A percentile compares a stretch with the other conserved stretches of the same genome.
Evolutionary conservation across 2,329 filamentous ascomycete species (phyloP).

Genomic region (Clonostachys rhizophaga): DNA sequence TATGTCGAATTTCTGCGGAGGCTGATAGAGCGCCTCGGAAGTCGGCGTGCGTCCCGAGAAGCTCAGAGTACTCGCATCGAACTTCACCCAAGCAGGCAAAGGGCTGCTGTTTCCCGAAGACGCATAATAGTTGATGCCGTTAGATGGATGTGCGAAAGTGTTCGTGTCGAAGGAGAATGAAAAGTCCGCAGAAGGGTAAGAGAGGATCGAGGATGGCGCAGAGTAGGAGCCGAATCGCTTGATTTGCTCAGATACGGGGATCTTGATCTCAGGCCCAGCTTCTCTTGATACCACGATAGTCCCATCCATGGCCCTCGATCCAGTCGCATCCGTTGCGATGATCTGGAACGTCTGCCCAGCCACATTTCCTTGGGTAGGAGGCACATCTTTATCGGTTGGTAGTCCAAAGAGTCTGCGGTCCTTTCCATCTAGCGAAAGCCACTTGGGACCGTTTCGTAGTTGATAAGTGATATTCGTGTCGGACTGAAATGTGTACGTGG

Average conservation of each 20-base stretch:
- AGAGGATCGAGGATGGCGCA: conserved; percentile 52
- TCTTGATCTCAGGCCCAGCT: conserved; percentile 44
- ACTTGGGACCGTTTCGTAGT: conserved; percentile 60
- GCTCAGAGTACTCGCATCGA: conserved; percentile 56
- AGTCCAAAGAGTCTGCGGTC: conserved; percentile 67
- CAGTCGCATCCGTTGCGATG: conserved; percentile 63
- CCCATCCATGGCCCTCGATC: conserved; percentile 58
- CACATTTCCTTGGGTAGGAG: conserved; percentile 32
- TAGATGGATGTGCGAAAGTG: conserved; percentile 57
- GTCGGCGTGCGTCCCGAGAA: conserved; percentile 71
- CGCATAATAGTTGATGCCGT: conserved; percentile 67
- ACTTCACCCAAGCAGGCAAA: conserved; percentile 79
- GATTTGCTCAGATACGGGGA: conserved; percentile 55
- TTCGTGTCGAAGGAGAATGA: conserved; percentile 45
- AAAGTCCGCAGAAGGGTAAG: conserved; percentile 48
- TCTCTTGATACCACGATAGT: conserved; percentile 66
- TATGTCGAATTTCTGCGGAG: conserved; percentile 69
- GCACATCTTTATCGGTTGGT: conserved; percentile 49
- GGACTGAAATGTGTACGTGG: conserved; percentile 68
- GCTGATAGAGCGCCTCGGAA: conserved; percentile 55
- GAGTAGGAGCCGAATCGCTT: conserved; percentile 53
- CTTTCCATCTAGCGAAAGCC: conserved; percentile 67
- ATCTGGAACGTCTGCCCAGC: conserved; percentile 61
- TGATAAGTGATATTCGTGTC: conserved; percentile 61
- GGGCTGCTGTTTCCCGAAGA: conserved; percentile 74